These are phyloP conservation scores for Calonectria hongkongensis DNA, from an alignment of 2,329 filamentous ascomycete species.

Conservation along the genomic window DNA sequence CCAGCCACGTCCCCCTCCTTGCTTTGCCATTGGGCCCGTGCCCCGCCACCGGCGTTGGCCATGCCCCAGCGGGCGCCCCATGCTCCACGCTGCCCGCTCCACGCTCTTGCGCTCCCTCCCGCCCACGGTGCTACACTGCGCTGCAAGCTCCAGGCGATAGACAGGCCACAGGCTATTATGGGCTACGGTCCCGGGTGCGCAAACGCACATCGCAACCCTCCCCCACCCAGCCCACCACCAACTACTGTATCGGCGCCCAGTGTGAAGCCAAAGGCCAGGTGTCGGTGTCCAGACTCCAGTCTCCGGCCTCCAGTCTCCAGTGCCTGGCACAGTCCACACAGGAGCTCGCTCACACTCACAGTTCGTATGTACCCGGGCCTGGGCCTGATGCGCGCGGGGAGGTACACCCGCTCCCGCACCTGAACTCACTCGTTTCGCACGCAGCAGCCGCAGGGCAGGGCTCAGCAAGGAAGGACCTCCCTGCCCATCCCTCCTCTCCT, in stretches of 20 bases:
- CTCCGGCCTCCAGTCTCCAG: neutral
- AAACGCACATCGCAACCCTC: slow-evolving; percentile 11
- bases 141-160: too few species aligned
- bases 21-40: slow-evolving; percentile 20
- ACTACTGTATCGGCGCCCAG: neutral
- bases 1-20: slow-evolving; percentile 25
- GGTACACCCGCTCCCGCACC: slow-evolving; percentile 12
- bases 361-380: slow-evolving; percentile 6
- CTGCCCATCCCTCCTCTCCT: slow-evolving; percentile 3
- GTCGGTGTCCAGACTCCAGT: neutral
- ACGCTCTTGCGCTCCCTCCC: neutral
- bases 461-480: slow-evolving; percentile 10
- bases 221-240: too few species aligned
- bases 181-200: neutral
- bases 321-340: slow-evolving; percentile 3
- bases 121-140: neutral
- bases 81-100: slow-evolving; percentile 14
- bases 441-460: slow-evolving; percentile 23
- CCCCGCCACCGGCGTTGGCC: slow-evolving; percentile 18
- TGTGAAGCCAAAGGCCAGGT: slow-evolving; percentile 12
- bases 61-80: slow-evolving; percentile 2
- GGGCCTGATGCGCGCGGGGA: slow-evolving; percentile 5
- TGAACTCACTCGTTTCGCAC: slow-evolving; percentile 19
- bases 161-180: neutral
- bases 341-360: too few species aligned